Evolutionary conservation across 1,139 yeast species (phyloP), one percentile per base, ranked within the genome.

Genomic region (Nakaseomyces kungkrabaensis): DNA sequence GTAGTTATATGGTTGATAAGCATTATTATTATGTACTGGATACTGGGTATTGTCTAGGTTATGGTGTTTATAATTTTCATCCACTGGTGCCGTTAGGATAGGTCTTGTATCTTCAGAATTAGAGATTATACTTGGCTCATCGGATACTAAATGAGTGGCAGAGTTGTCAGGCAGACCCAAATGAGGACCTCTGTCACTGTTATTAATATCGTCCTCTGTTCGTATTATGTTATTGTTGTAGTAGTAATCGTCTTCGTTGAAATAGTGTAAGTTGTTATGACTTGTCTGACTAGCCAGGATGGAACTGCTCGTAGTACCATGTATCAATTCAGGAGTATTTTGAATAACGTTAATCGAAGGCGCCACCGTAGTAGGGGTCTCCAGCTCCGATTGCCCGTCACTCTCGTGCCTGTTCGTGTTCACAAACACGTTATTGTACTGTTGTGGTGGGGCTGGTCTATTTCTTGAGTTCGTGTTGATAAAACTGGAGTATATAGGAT

Each of bases 271-370:
- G 52, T 32, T 45, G 40, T 43, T 31, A 22, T 4, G 24, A 17
- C 26, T 47, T 42, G 37, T 40, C 40, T 26, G 53, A 29, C 46
- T 52, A 13, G 46, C 42, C 32, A 37, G 13, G 17, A 43, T 45
- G 37, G 46, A 37, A 11, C 34, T 41, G 34, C 34, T 41, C 3
- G 44, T 41, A 4, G 22, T 41, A 13, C 44, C 44, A 10, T 52
- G 51, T 10, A 47, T 49, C 8, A 54, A 42, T 45, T 54, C 57
- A 5, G 55, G 54, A 7, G 60, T 49, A n/a, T 52, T 52, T 41
- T 57, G 60, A 37, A 55, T 54, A 3, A 58, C 51, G 42, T 57
- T 58, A 36, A 57, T 57, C 8, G 52, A 40, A 2, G 61, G 60
- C 24, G 53, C 41, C 17, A 37, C 47, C 41, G 47, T 49, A 13